These are phyloP conservation scores for Botrytis aclada DNA, from an alignment of 2,329 filamentous ascomycete genomes.

Conservation along the genomic window DNA sequence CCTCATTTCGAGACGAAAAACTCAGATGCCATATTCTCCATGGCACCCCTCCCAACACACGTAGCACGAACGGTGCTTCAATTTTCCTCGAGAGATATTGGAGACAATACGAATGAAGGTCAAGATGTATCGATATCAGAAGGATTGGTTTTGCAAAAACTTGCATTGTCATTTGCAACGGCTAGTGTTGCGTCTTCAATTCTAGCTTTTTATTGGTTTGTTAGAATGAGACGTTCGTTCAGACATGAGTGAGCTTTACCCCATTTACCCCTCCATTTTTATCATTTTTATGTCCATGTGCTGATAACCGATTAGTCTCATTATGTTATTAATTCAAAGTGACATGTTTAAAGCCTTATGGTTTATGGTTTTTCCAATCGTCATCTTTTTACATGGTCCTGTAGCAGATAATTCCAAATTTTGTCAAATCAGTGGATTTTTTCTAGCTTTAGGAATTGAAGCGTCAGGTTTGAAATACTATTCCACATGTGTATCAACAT, in stretches of 20 bases:
- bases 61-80: conserved; percentile 21
- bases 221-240: conserved; percentile 69
- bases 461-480: conserved; percentile 49
- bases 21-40: conserved; percentile 15
- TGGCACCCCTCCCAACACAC: conserved; percentile 30
- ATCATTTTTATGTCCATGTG: not conserved
- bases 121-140: conserved; percentile 24
- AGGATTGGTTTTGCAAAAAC: conserved; percentile 32
- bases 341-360: conserved; percentile 69
- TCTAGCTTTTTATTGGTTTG: conserved; percentile 67
- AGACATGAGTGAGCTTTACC: conserved; percentile 62
- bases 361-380: conserved; percentile 63
- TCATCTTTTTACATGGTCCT: conserved; percentile 52
- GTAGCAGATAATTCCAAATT: conserved; percentile 52
- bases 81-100: conserved; percentile 16
- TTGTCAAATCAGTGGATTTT: conserved; percentile 68
- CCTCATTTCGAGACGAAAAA: conserved; percentile 1
- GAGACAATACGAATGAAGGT: conserved; percentile 21
- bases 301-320: conserved; percentile 50
- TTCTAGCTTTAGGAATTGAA: conserved; percentile 64
- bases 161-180: conserved; percentile 42
- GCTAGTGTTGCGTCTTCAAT: conserved; percentile 57
- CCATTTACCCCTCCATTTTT: not conserved
- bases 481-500: not conserved
- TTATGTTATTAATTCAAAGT: conserved; percentile 70